phyloP scores from a whole-genome alignment of 306 rosid species.

The Glycyrrhiza uralensis region DNA sequence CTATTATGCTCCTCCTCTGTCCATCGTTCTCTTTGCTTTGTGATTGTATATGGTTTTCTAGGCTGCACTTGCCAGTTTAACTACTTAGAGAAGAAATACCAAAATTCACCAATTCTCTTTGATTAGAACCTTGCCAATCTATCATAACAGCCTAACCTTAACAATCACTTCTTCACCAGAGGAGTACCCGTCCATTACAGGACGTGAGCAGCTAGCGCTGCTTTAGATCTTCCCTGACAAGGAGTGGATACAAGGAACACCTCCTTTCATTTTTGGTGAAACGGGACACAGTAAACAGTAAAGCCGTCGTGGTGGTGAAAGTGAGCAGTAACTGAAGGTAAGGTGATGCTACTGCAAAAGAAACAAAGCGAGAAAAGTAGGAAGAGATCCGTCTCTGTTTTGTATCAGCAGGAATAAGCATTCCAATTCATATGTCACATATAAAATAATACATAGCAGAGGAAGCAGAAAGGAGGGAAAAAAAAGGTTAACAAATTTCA shows the following conservation, averaged over 20 bases:
- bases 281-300: slow-evolving; percentile 28
- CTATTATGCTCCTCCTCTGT: slow-evolving; percentile 93
- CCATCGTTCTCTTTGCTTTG: slow-evolving; percentile 98
- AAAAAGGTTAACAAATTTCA: slow-evolving; percentile 19
- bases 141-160: slow-evolving; percentile 49
- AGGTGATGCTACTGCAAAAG: slow-evolving; percentile 70
- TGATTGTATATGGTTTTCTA: slow-evolving; percentile 88
- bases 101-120: neutral
- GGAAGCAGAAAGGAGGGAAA: neutral
- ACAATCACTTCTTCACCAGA: slow-evolving; percentile 69
- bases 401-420: slow-evolving; percentile 36
- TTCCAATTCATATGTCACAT: slow-evolving; percentile 30
- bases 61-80: slow-evolving; percentile 45
- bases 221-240: slow-evolving; percentile 81
- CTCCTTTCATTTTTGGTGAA: slow-evolving; percentile 42
- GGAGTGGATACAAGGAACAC: slow-evolving; percentile 46
- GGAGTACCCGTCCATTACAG: slow-evolving; percentile 63
- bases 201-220: slow-evolving; percentile 54
- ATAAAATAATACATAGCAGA: neutral
- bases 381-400: slow-evolving; percentile 76
- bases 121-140: neutral
- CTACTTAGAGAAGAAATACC: slow-evolving; percentile 21
- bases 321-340: slow-evolving; percentile 39
- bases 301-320: slow-evolving; percentile 52
- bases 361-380: slow-evolving; percentile 61